Conservation (phyloP, 306 rosid genomes). For the Argentina anserina region DNA sequence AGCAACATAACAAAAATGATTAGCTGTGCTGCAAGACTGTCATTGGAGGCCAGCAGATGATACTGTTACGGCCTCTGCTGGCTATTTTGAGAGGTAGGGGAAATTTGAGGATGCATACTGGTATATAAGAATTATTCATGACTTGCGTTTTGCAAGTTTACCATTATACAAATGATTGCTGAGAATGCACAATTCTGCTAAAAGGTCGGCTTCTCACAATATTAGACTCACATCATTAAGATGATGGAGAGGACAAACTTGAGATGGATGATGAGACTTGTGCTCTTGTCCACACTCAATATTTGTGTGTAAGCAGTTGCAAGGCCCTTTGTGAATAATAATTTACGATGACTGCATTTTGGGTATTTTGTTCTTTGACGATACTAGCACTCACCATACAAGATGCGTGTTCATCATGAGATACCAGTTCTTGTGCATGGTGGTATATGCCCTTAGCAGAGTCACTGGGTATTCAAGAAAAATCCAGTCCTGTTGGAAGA, state of each 20-base stretch:
- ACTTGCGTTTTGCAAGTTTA: constrained; percentile 43
- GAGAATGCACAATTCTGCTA: constrained; percentile 46
- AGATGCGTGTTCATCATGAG: no score
- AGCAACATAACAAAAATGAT: constrained; percentile 56
- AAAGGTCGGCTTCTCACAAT: constrained; percentile 36
- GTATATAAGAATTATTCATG: constrained; percentile 35
- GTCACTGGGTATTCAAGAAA: constrained; percentile 40
- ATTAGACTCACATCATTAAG: constrained; percentile 44
- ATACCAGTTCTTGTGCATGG: constrained; percentile 46
- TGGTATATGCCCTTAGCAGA: constrained; percentile 38
- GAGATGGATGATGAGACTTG: constrained; percentile 49
- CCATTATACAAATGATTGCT: constrained; percentile 53
- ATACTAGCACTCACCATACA: no score
- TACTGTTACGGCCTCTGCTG: constrained; percentile 46
- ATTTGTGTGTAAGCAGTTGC: not conserved
- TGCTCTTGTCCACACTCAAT: constrained; percentile 41
- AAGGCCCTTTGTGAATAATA: not conserved
- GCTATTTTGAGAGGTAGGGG: constrained; percentile 47
- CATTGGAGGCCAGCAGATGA: constrained; percentile 60
- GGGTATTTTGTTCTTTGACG: no score
- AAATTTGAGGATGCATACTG: constrained; percentile 46
- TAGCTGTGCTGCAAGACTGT: constrained; percentile 40
- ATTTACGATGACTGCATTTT: not conserved
- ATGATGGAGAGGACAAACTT: constrained; percentile 53
- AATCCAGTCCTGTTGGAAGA: constrained; percentile 41